A percentile compares a stretch with the other conserved stretches of the same genome.
Evolutionary conservation across 2,329 filamentous ascomycete species (phyloP).

Genomic region (Trichoderma sp.): DNA sequence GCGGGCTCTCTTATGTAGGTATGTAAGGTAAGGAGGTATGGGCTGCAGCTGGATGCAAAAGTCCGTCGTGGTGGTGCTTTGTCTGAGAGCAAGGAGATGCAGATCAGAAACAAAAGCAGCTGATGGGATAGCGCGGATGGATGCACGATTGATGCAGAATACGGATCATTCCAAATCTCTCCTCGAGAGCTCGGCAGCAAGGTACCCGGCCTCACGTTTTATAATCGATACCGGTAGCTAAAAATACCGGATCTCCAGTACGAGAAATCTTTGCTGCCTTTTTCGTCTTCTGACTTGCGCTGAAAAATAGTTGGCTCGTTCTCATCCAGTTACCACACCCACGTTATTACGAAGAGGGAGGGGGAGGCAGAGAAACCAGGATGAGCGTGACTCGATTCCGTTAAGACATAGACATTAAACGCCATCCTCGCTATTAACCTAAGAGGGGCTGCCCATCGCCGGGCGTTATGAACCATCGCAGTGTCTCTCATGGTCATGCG

Average conservation of each 20-base stretch:
- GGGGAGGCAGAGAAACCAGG: slow-evolving; percentile 23
- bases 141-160: slow-evolving; percentile 30
- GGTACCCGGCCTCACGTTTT: slow-evolving; percentile 29
- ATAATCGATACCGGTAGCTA: slow-evolving; percentile 31
- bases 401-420: slow-evolving; percentile 44
- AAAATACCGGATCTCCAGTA: slow-evolving; percentile 36
- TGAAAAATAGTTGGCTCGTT: slow-evolving; percentile 22
- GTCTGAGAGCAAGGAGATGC: not conserved
- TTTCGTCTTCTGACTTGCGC: slow-evolving; percentile 29
- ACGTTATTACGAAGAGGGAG: slow-evolving; percentile 17
- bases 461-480: slow-evolving; percentile 33
- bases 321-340: slow-evolving; percentile 23
- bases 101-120: not conserved
- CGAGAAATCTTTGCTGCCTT: slow-evolving; percentile 17
- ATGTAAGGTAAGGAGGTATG: not conserved
- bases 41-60: not conserved
- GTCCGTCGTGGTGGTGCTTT: not conserved
- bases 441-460: slow-evolving; percentile 29
- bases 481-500: slow-evolving; percentile 31
- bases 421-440: slow-evolving; percentile 30
- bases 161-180: slow-evolving; percentile 18
- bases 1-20: not conserved
- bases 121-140: not conserved
- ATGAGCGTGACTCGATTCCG: slow-evolving; percentile 40
- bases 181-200: slow-evolving; percentile 16